Percentiles rank a stretch among this genome's conserved stretches.
phyloP scores from a whole-genome alignment of 495 filamentous ascomycete species.

The Trichodelitschia bisporula region DNA sequence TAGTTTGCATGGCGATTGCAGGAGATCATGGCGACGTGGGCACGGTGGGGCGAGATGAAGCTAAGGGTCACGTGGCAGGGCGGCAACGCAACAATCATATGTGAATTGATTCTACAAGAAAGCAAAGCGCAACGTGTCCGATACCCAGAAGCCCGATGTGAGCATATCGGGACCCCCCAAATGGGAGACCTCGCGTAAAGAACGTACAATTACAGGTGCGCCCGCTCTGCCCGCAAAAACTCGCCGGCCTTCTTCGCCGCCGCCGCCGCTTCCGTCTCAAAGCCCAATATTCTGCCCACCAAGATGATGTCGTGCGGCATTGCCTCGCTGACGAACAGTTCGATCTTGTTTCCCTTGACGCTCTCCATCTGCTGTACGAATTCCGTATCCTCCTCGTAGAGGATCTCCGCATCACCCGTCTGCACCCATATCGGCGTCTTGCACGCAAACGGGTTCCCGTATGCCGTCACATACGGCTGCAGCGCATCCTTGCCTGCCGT shows the following conservation, averaged over 20 bases:
- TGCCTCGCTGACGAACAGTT: constrained; percentile 13
- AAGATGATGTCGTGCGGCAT: constrained; percentile 19
- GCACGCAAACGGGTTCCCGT: constrained; percentile 16
- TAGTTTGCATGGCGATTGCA: no score
- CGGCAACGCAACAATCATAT: no score
- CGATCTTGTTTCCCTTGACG: constrained; percentile 9
- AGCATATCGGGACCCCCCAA: no score
- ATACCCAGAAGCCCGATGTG: no score
- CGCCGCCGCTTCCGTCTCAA: constrained; percentile 10
- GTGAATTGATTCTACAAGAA: no score
- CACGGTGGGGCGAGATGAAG: no score
- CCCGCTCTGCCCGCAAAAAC: constrained; percentile 8
- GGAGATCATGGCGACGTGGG: no score
- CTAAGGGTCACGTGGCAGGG: no score
- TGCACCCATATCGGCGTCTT: constrained; percentile 16
- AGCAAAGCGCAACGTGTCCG: no score
- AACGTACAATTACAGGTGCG: not conserved
- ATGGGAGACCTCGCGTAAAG: no score
- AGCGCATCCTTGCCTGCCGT: constrained; percentile 6
- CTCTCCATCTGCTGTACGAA: constrained; percentile 13
- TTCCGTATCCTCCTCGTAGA: constrained; percentile 15
- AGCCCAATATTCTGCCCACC: constrained; percentile 14
- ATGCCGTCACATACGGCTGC: constrained; percentile 14
- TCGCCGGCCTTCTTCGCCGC: constrained; percentile 15
- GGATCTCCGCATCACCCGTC: constrained; percentile 18